A percentile compares a stretch with the other conserved stretches of the same genome.
Conservation (phyloP, 495 filamentous ascomycete species). For the Friedmanniomyces simplex region DNA sequence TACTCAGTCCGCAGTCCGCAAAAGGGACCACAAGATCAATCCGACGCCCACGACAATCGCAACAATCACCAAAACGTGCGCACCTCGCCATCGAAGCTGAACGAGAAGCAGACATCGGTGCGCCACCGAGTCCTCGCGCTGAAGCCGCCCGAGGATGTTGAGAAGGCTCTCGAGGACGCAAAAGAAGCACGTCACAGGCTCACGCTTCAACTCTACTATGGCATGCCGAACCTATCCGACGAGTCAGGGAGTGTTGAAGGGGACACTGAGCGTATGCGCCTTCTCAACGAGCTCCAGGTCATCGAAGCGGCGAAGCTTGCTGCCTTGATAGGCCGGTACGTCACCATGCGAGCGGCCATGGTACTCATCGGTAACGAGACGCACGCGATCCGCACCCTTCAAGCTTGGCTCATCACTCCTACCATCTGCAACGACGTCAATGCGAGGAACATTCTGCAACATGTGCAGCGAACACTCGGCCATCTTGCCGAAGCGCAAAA, state of each 20-base stretch:
- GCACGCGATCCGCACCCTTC: not conserved
- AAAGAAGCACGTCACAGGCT: not conserved
- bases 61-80: too few relatives aligned
- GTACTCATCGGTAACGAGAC: not conserved
- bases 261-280: not conserved
- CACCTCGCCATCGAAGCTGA: too few relatives aligned
- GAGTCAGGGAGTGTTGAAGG: not conserved
- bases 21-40: not conserved
- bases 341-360: not conserved
- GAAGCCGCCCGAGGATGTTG: not conserved
- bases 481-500: not conserved
- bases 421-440: not conserved
- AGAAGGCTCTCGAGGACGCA: not conserved
- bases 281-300: not conserved
- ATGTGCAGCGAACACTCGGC: not conserved
- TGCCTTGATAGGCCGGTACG: not conserved
- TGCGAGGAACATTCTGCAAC: not conserved
- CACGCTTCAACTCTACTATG: not conserved
- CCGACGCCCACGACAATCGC: not conserved
- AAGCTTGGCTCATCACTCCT: not conserved
- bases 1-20: not conserved
- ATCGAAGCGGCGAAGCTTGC: not conserved
- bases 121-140: not conserved
- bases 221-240: not conserved
- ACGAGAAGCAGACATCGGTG: not conserved